Conservation (phyloP, 345 rosid genomes). For the Mangifera indica region DNA sequence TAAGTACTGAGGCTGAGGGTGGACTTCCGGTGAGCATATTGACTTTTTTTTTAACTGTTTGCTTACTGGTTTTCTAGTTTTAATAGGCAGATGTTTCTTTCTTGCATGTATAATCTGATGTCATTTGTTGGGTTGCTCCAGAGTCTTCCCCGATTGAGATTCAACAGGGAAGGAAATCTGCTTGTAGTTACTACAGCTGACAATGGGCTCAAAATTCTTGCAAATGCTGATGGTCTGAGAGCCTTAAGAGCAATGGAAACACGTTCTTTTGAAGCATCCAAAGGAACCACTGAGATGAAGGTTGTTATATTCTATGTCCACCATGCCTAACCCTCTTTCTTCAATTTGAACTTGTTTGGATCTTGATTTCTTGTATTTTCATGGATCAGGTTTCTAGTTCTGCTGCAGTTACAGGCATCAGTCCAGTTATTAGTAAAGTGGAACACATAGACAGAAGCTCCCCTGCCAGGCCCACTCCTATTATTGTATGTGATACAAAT, state of each 20-base stretch:
- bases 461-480: slow-evolving; percentile 43
- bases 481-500: slow-evolving; percentile 34
- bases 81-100: background rate
- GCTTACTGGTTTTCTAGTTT: background rate
- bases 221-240: slow-evolving; percentile 58
- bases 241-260: slow-evolving; percentile 46
- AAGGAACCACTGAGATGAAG: slow-evolving; percentile 35
- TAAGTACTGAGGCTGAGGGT: slow-evolving; percentile 65
- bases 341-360: slow-evolving; percentile 12
- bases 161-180: slow-evolving; percentile 71
- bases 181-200: slow-evolving; percentile 65
- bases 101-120: slow-evolving; percentile 10
- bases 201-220: slow-evolving; percentile 60
- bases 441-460: slow-evolving; percentile 46
- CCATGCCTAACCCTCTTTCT: background rate
- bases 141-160: slow-evolving; percentile 60
- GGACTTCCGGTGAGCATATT: slow-evolving; percentile 54
- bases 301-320: slow-evolving; percentile 15
- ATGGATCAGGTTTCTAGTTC: slow-evolving; percentile 42
- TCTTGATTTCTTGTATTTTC: slow-evolving; percentile 7
- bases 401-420: slow-evolving; percentile 35
- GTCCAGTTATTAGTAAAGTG: slow-evolving; percentile 47
- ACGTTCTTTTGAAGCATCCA: slow-evolving; percentile 47
- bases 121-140: slow-evolving; percentile 27
- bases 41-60: slow-evolving; percentile 2